Evolutionary conservation across 2,329 filamentous ascomycete species (phyloP), one percentile per base, ranked within the genome.

Genomic region (Parafenestella ontariensis): DNA sequence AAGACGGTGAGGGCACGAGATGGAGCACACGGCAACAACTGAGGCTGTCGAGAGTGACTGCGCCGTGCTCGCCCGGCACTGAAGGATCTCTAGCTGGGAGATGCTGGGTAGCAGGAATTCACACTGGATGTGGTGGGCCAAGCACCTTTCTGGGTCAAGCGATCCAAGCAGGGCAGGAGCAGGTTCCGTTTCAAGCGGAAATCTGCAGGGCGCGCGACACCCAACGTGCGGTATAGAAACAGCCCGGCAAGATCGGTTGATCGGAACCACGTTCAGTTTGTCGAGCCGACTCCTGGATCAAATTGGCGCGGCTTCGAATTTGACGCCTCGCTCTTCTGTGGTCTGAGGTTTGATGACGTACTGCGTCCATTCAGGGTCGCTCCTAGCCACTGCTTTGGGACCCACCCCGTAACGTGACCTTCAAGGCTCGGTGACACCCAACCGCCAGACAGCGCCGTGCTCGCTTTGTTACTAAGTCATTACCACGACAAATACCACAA

Each of bases 1-100:
- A 24, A 42, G 26, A 51, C 43, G 55, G 55, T n/a, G n/a, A n/a
- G 45, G 46, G 36, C 45, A 33, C 44, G 39, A 49, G 48, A 43
- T 21, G 6, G 9, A 31, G 17, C 42, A 31, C 42, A 31, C 29
- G 17, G 31, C 52, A 37, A 44, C 17, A 24, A 15, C 21, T 46
- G 47, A 51, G 36, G 36, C 46, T 34, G 41, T 41, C 45, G 33
- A 39, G 21, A n/a, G n/a, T 28, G 48, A 6, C 33, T 13, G 7
- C 46, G 40, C 50, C 45, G 36, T 21, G 36, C 36, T 26, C 40
- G 40, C 40, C 40, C 21, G 40, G 3, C 21, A 10, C 17, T 28
- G 24, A 10, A 42, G 21, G 21, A 6, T 24, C 3, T 26, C 40
- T 4, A 7, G 40, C 40, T 24, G 40, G 40, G 21, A 42, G 40